Conservation (phyloP, 2,329 filamentous ascomycete species). For the Pseudocercospora ulei region DNA sequence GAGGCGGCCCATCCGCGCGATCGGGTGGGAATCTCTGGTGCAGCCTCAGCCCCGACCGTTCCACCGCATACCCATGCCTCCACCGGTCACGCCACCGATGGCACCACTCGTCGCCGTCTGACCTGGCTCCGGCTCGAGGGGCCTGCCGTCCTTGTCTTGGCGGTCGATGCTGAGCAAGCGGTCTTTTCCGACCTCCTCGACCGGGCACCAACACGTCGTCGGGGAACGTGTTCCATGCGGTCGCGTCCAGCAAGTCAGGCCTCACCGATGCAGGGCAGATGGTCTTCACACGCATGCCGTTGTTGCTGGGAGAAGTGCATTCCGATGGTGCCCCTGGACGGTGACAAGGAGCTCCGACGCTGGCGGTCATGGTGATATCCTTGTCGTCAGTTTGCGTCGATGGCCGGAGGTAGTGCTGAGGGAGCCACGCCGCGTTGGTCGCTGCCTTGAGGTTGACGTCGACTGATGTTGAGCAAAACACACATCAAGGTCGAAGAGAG, state of each 20-base stretch:
- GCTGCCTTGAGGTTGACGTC: slow-evolving; percentile 39
- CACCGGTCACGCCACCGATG: slow-evolving; percentile 10
- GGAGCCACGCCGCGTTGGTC: slow-evolving; percentile 36
- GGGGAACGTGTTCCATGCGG: slow-evolving; percentile 34
- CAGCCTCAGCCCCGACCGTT: slow-evolving; percentile 20
- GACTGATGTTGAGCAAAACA: slow-evolving; percentile 38
- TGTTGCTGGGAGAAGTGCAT: slow-evolving; percentile 41
- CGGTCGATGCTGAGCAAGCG: slow-evolving; percentile 3
- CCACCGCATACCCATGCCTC: slow-evolving; percentile 22
- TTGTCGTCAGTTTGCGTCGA: slow-evolving; percentile 26
- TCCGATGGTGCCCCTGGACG: slow-evolving; percentile 46
- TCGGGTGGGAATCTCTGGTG: slow-evolving; percentile 23
- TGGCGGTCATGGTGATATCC: slow-evolving; percentile 46
- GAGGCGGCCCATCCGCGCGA: slow-evolving; percentile 25
- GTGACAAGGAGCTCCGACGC: slow-evolving; percentile 33
- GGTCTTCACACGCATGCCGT: slow-evolving; percentile 48
- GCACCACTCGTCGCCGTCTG: slow-evolving; percentile 12
- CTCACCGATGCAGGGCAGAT: slow-evolving; percentile 36
- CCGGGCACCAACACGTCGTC: slow-evolving; percentile 32
- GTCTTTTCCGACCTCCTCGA: slow-evolving; percentile 30
- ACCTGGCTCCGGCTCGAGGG: neutral
- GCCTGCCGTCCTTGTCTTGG: neutral
- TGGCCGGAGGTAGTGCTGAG: slow-evolving; percentile 40
- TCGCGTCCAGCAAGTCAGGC: slow-evolving; percentile 33
- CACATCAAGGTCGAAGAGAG: slow-evolving; percentile 39